Evolutionary conservation across 768 basidiomycete species (phyloP).

Genomic region (Erythrobasidium yunnanense): DNA sequence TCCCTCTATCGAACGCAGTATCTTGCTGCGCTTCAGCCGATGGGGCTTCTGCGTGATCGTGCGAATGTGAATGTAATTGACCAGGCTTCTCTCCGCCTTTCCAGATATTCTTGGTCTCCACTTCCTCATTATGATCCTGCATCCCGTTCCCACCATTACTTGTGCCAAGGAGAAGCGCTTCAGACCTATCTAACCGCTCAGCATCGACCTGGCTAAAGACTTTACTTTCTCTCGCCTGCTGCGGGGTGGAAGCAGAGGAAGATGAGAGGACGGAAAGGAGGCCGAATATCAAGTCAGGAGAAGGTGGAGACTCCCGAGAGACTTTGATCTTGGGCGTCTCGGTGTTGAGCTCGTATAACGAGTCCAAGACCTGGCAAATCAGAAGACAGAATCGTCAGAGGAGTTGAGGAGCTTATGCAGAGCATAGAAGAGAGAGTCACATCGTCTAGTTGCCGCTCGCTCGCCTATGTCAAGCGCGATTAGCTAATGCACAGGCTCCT

Average conservation of each 20-base stretch:
- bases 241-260: too few relatives aligned
- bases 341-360: conserved; percentile 80
- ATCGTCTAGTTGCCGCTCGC: conserved; percentile 65
- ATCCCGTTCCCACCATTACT: not conserved
- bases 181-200: conserved; percentile 30
- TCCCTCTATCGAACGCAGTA: conserved; percentile 37
- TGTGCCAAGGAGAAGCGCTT: not conserved
- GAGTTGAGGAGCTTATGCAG: too few relatives aligned
- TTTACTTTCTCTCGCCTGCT: conserved; percentile 25
- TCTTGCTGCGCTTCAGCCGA: too few relatives aligned
- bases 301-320: conserved; percentile 52
- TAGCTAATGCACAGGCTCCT: not conserved
- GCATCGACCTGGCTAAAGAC: conserved; percentile 27
- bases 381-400: too few relatives aligned
- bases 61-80: conserved; percentile 21
- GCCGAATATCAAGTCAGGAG: conserved; percentile 75
- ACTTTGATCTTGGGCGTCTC: conserved; percentile 70
- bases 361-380: conserved; percentile 55
- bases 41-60: conserved; percentile 29
- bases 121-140: conserved; percentile 64
- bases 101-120: conserved; percentile 63
- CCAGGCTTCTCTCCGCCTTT: conserved; percentile 42
- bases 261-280: conserved; percentile 43
- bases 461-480: conserved; percentile 30
- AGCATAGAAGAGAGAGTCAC: too few relatives aligned